Conservation (phyloP, 805 yeast species). For the Candida nemodendra region DNA sequence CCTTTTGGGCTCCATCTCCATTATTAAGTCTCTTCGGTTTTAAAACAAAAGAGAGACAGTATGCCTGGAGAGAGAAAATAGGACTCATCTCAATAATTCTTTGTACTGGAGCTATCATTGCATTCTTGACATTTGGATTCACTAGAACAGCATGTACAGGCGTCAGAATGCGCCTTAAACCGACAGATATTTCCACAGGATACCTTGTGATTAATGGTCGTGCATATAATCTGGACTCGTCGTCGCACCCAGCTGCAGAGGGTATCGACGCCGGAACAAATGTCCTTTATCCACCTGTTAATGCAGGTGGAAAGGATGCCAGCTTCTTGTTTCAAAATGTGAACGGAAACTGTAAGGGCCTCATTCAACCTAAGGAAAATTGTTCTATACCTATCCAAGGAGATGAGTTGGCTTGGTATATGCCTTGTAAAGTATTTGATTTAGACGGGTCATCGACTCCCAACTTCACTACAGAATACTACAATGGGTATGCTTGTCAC, state of each 20-base stretch:
- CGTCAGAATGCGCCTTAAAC: slow-evolving; percentile 48
- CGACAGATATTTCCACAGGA: slow-evolving; percentile 57
- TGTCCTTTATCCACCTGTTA: slow-evolving; percentile 76
- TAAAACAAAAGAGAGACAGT: slow-evolving; percentile 75
- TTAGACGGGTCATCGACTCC: slow-evolving; percentile 73
- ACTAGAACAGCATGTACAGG: slow-evolving; percentile 74
- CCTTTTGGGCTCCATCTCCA: slow-evolving; percentile 92
- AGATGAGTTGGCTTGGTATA: slow-evolving; percentile 85
- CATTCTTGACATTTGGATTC: slow-evolving; percentile 87
- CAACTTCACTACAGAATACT: slow-evolving; percentile 61
- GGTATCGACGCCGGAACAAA: slow-evolving; percentile 73
- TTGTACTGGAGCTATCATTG: slow-evolving; percentile 72
- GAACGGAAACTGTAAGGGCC: slow-evolving; percentile 81
- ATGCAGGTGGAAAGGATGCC: slow-evolving; percentile 87
- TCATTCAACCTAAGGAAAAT: slow-evolving; percentile 67
- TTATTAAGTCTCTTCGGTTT: slow-evolving; percentile 71
- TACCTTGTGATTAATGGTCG: slow-evolving; percentile 78
- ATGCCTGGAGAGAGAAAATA: slow-evolving; percentile 97
- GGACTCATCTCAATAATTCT: slow-evolving; percentile 77
- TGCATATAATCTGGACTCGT: slow-evolving; percentile 66
- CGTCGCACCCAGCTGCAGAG: slow-evolving; percentile 76
- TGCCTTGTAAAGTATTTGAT: slow-evolving; percentile 77
- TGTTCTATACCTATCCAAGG: slow-evolving; percentile 67
- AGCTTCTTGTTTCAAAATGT: slow-evolving; percentile 87
- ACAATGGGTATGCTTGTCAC: slow-evolving; percentile 90